Evolutionary conservation across 768 basidiomycete genomes (phyloP).

Genomic region (Russula sp.): DNA sequence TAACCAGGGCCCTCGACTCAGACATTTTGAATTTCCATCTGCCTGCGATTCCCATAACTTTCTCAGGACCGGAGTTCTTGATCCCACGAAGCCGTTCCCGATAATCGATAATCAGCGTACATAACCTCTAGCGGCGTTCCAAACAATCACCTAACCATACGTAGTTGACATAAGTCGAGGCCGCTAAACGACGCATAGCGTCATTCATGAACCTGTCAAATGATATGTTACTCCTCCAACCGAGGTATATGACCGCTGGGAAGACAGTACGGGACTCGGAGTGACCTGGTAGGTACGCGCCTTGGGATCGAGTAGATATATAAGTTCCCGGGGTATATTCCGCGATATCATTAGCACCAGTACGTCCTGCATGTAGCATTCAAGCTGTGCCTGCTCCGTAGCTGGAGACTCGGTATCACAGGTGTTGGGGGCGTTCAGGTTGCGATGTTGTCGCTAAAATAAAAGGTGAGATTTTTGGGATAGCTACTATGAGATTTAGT

Average conservation of each 20-base stretch:
- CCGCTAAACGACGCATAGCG: conserved; percentile 27
- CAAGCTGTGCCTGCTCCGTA: too few relatives aligned
- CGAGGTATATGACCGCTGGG: conserved; percentile 33
- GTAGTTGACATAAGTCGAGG: conserved; percentile 58
- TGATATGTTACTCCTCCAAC: conserved; percentile 46
- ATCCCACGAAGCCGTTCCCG: conserved; percentile 42
- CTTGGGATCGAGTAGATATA: neutral
- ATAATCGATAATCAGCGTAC: conserved; percentile 53
- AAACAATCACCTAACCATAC: too few relatives aligned
- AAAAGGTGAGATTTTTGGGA: too few relatives aligned
- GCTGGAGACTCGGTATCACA: too few relatives aligned
- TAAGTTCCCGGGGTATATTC: too few relatives aligned
- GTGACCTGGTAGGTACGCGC: conserved; percentile 27
- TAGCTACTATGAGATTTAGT: too few relatives aligned
- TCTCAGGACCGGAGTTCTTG: conserved; percentile 53
- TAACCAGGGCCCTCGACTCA: neutral
- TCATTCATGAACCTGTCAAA: conserved; percentile 33
- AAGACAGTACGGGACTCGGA: conserved; percentile 3
- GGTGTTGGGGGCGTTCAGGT: too few relatives aligned
- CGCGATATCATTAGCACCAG: too few relatives aligned
- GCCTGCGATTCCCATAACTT: conserved; percentile 63
- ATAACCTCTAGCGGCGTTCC: conserved; percentile 52
- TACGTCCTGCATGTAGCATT: too few relatives aligned
- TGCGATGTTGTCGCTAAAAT: too few relatives aligned
- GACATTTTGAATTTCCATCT: conserved; percentile 48